Evolutionary conservation across 257 asterid genomes (phyloP), one percentile per base, ranked within the genome.

Genomic region (Solanum lycopersicoides): DNA sequence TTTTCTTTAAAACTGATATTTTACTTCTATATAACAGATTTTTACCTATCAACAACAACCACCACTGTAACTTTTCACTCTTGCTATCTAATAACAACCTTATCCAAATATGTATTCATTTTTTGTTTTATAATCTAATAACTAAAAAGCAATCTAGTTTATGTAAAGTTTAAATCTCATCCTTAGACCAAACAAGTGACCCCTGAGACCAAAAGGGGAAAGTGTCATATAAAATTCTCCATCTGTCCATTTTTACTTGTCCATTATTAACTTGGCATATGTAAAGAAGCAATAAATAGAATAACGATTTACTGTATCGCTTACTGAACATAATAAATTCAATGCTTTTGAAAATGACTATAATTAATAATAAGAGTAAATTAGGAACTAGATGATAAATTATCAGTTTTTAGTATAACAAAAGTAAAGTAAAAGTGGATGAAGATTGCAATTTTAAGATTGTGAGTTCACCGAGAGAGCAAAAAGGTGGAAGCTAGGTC

Each of bases 241-340:
- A 1, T 0, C 3, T 0, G 1, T 53, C 4, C n/a, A 53, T 16
- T 53, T 53, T 53, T 53, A 53, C 0, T 16, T 16, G 0, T 53
- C 0, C 1, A 0, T 15, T 53, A 53, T 53, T 16, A 16, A 53
- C 1, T 16, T 53, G 63, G 1, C 63, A 53, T 1, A 3, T 3
- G 1, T 6, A 5, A 53, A 16, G 10, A 3, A 53, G 63, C 9
- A 53, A 53, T 53, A 53, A 0, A 53, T 16, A 53, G 1, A n/a
- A n/a, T n/a, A n/a, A n/a, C n/a, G n/a, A n/a, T n/a, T n/a, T n/a
- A n/a, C n/a, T n/a, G n/a, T n/a, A n/a, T n/a, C n/a, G n/a, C n/a
- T n/a, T n/a, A n/a, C n/a, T n/a, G n/a, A n/a, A n/a, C 7, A 60
- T 60, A 4, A 60, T 60, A 9, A 59, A 1, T 23, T 63, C 8